A percentile compares a stretch with the other conserved stretches of the same genome.
Evolutionary conservation across 768 basidiomycete species (phyloP).

Genomic region (Mycena filopes): DNA sequence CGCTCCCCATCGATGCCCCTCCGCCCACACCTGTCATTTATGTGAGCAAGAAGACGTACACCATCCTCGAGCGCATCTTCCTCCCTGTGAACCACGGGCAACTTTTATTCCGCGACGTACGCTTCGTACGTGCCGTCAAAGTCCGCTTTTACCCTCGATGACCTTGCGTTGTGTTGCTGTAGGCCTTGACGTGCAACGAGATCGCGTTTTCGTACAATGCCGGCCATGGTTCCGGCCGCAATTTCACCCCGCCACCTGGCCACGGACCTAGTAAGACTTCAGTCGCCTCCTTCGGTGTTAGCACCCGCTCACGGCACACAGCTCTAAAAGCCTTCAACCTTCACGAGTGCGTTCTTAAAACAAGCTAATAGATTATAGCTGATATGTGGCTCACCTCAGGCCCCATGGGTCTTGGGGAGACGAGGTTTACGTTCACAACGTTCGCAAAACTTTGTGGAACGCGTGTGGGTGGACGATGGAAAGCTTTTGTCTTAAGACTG

Average conservation of each 20-base stretch:
- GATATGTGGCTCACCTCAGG: not conserved
- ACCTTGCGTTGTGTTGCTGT: too few species aligned
- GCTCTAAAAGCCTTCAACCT: not conserved
- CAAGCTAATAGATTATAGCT: too few species aligned
- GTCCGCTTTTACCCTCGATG: too few species aligned
- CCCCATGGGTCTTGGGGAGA: not conserved
- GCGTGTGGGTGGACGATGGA: not conserved
- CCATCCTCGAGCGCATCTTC: too few species aligned
- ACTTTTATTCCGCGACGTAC: not conserved
- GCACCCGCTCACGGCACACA: not conserved
- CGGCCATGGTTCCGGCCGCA: not conserved
- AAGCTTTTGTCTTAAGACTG: not conserved
- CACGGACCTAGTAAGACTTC: not conserved
- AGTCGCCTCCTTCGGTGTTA: too few species aligned
- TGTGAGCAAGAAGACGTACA: too few species aligned
- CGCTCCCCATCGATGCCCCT: too few species aligned
- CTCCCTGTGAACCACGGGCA: too few species aligned
- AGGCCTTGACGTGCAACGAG: conserved; percentile 3
- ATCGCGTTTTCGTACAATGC: not conserved
- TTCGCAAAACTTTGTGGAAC: not conserved
- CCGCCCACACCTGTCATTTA: too few species aligned
- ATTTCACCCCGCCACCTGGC: not conserved
- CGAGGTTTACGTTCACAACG: not conserved
- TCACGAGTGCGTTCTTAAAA: not conserved
- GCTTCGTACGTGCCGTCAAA: too few species aligned